These are phyloP conservation scores for Chloropicon primus DNA, from an alignment of 139 green algal species.

Conservation along the genomic window DNA sequence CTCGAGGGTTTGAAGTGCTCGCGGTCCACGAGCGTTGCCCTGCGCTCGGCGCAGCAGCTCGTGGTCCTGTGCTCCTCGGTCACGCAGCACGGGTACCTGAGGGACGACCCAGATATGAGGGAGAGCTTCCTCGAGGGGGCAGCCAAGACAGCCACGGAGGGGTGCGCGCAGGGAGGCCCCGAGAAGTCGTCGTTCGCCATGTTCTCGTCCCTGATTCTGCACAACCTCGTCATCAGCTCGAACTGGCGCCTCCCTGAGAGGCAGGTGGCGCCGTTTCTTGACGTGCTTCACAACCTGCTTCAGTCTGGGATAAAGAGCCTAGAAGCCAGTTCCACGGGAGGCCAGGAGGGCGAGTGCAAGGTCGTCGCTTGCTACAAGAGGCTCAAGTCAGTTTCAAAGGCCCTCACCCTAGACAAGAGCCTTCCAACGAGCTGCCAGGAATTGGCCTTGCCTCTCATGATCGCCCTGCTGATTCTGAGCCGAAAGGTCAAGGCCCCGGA, in stretches of 20 bases:
- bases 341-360: neutral
- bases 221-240: neutral
- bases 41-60: neutral
- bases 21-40: neutral
- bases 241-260: neutral
- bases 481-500: neutral
- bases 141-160: neutral
- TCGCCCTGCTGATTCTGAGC: neutral
- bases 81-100: neutral
- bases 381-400: neutral
- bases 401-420: neutral
- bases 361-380: neutral
- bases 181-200: neutral
- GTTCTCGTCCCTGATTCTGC: neutral
- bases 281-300: neutral
- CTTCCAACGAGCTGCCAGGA: neutral
- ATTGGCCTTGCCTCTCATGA: neutral
- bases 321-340: too few relatives aligned
- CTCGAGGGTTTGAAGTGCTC: neutral
- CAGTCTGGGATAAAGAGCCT: neutral
- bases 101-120: neutral
- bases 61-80: neutral
- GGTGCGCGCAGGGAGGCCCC: too few relatives aligned
- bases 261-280: neutral
- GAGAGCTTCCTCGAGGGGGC: neutral